Evolutionary conservation across 352 stramenopile species (phyloP).

Genomic region (Peronospora belbahrii): DNA sequence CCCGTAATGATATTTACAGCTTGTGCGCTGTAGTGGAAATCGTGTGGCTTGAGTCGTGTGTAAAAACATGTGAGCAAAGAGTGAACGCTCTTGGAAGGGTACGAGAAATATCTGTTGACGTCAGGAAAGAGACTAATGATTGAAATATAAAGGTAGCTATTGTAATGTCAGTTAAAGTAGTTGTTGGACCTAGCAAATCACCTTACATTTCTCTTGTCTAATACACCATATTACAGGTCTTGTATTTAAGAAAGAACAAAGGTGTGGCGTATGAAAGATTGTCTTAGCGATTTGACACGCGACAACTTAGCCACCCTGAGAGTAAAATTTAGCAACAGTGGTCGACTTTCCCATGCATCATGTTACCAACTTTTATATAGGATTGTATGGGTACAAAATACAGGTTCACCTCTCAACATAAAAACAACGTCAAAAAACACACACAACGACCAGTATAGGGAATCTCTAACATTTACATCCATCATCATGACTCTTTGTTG

Average conservation of each 20-base stretch:
- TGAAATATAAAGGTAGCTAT: conserved; percentile 7
- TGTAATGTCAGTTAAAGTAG: conserved; percentile 6
- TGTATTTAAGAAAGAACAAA: background rate
- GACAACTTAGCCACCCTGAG: conserved; percentile 9
- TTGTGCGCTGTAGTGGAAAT: too few species aligned
- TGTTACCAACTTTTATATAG: too few species aligned
- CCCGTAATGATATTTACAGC: too few species aligned
- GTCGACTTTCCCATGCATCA: too few species aligned
- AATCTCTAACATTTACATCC: too few species aligned
- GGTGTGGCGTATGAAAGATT: conserved; percentile 10
- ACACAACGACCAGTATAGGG: too few species aligned
- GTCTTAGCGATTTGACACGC: conserved; percentile 3
- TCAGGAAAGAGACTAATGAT: background rate
- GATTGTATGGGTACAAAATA: background rate
- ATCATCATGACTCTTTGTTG: too few species aligned
- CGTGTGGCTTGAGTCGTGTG: too few species aligned
- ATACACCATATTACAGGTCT: background rate
- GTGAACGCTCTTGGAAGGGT: background rate
- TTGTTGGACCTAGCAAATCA: background rate
- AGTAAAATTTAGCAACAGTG: conserved; percentile 1
- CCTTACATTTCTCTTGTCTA: background rate
- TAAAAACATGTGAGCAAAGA: background rate
- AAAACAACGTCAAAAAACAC: too few species aligned
- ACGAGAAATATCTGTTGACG: background rate
- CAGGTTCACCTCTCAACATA: too few species aligned